These are phyloP conservation scores for Eragrostis nindensis DNA, from an alignment of 176 grass and related monocot species.

Conservation along the genomic window DNA sequence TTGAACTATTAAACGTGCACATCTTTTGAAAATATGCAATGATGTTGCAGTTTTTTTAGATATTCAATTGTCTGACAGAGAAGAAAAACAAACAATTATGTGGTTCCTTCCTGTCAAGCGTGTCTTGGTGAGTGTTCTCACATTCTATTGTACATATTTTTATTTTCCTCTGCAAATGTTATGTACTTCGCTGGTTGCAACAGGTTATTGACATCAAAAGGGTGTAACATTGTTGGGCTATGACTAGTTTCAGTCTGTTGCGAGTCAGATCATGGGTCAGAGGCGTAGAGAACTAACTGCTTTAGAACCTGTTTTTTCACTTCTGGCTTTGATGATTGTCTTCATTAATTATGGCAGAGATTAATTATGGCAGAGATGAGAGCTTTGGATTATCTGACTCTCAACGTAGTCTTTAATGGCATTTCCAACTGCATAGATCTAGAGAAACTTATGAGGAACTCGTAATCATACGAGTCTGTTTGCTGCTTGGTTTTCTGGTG, in stretches of 20 bases:
- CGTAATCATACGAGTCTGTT: conserved; percentile 15
- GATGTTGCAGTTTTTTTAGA: neutral
- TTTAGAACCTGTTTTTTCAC: neutral
- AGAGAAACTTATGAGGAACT: neutral
- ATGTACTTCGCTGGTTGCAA: conserved; percentile 9
- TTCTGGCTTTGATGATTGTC: neutral
- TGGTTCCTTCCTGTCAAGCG: neutral
- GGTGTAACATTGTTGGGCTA: neutral
- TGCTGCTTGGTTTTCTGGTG: neutral
- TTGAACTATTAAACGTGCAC: neutral
- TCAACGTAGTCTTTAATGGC: neutral
- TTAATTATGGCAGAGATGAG: neutral
- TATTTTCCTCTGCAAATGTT: neutral
- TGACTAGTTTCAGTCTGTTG: neutral
- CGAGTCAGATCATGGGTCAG: neutral
- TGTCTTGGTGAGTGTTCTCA: neutral
- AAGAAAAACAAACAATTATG: conserved; percentile 6
- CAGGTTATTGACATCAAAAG: neutral
- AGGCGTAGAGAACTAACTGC: neutral
- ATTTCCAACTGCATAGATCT: neutral
- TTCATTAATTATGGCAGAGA: neutral
- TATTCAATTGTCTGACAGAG: neutral
- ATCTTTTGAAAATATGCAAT: conserved; percentile 15
- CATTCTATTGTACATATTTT: neutral
- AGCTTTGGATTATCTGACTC: neutral